A percentile compares a stretch with the other conserved stretches of the same genome.
Evolutionary conservation across 768 basidiomycete species (phyloP).

Genomic region (Agaricus subrufescens): DNA sequence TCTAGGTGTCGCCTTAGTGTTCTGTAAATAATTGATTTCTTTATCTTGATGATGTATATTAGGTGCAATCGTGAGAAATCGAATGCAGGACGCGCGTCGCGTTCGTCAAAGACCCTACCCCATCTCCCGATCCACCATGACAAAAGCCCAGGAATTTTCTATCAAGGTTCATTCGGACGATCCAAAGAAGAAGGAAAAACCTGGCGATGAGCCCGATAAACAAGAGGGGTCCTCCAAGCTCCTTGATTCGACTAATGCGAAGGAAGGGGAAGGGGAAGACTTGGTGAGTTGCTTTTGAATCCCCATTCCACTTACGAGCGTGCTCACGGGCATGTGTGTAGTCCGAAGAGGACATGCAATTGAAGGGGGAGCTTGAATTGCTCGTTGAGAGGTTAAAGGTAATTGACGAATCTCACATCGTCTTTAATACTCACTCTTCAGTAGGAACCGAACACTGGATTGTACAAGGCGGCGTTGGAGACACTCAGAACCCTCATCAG

Average conservation of each 20-base stretch:
- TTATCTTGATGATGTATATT: neutral
- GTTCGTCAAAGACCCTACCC: slow-evolving; percentile 21
- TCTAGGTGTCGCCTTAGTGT: no score
- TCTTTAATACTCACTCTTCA: slow-evolving; percentile 8
- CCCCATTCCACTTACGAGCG: neutral
- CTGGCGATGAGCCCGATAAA: slow-evolving; percentile 25
- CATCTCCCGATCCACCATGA: slow-evolving; percentile 34
- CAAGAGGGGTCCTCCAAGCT: slow-evolving; percentile 49
- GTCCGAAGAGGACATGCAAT: slow-evolving; percentile 94
- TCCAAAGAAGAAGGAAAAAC: slow-evolving; percentile 67
- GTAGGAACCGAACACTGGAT: slow-evolving; percentile 82
- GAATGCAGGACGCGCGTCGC: slow-evolving; percentile 49
- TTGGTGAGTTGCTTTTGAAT: slow-evolving; percentile 51
- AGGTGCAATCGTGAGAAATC: slow-evolving; percentile 25
- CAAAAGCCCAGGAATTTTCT: slow-evolving; percentile 52
- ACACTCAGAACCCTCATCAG: slow-evolving; percentile 89
- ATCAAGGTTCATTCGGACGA: slow-evolving; percentile 70
- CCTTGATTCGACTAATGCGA: slow-evolving; percentile 41
- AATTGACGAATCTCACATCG: slow-evolving; percentile 13
- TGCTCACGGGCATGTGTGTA: slow-evolving; percentile 22
- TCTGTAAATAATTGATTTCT: no score
- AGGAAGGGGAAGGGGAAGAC: slow-evolving; percentile 68
- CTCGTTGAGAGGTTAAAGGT: slow-evolving; percentile 92
- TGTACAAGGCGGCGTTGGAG: slow-evolving; percentile 90
- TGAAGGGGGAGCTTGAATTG: slow-evolving; percentile 96